Conservation (phyloP, 331 rosid genomes). For the Malus hybrid region DNA sequence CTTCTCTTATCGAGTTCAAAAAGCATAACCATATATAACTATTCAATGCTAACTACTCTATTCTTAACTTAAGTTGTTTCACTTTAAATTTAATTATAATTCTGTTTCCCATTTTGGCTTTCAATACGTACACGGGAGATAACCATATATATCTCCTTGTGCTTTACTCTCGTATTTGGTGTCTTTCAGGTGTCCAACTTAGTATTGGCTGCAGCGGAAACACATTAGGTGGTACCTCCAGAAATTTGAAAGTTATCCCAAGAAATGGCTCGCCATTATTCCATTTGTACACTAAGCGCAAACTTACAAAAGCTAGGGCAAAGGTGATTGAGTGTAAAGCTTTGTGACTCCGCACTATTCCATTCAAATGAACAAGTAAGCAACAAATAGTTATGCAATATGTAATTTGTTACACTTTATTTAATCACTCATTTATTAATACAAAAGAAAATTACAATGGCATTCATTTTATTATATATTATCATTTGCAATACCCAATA, state of each 20-base stretch:
- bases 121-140: no score
- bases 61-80: no score
- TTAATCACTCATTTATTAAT: background rate
- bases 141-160: background rate
- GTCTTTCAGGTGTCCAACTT: constrained; percentile 58
- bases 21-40: no score
- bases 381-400: background rate
- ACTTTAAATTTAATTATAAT: no score
- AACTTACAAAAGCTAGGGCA: background rate
- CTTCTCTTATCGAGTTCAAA: no score
- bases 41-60: no score
- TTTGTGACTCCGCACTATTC: background rate
- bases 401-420: background rate
- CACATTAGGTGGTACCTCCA: constrained; percentile 69
- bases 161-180: background rate
- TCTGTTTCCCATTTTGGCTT: no score
- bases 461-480: background rate
- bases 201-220: constrained; percentile 68
- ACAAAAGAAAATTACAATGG: background rate
- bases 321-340: background rate
- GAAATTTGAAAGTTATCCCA: constrained; percentile 66
- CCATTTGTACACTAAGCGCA: constrained; percentile 46
- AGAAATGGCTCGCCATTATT: constrained; percentile 47
- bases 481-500: background rate
- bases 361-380: background rate